Base-by-base conservation (phyloP, 1,284 basidiomycete genomes). In the Mycosarcoma maydis region DNA sequence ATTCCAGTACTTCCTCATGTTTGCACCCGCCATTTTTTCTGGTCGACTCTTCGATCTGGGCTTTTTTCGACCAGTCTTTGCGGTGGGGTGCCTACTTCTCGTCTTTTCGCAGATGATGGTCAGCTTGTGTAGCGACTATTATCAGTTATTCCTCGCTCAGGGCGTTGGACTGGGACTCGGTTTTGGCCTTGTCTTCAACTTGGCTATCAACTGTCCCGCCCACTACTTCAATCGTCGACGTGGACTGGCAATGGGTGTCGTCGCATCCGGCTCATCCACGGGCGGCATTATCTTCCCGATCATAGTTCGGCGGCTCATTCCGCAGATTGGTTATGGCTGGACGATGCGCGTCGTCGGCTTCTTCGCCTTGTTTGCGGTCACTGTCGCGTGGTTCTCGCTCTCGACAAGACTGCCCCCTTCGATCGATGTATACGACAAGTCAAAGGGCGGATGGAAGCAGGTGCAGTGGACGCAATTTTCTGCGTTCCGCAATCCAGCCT, bases 251-350 rank as follows among this genome's bases (percentile, higher is more conserved):
- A 22, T 73, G 22, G 76, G 76, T 27, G 13, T 78, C 17, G 52
- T 62, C 14, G 72, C 77, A 3, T 61, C 60, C 2, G 75, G 77
- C 9, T 69, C 62, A n/a, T 64, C 62, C 1, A 61, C 69, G 5
- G 75, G 77, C 7, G 72, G 72, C 17, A 65, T 79, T 57, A 32
- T 77, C 43, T 77, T 73, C 27, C 73, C 77, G 11, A 74, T 79
- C 50, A 40, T 76, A 30, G 51, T 76, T 29, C 32, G 62, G 9
- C 44, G 42, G 3, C 55, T 73, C n/a, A 50, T 69, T 30, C 59
- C 59, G 3, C 29, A 39, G 6, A 60, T 77, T 17, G 77, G 77
- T 3, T 77, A 71, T 27, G 66, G 47, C 3, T 68, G 69, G 59
- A 71, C 70, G 20, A 64, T 72, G 43, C 54, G 75, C 3, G 48